Percentiles rank a stretch among this genome's conserved stretches.
Conservation (phyloP, 352 stramenopile genomes). For the Blastocystis sp. region DNA sequence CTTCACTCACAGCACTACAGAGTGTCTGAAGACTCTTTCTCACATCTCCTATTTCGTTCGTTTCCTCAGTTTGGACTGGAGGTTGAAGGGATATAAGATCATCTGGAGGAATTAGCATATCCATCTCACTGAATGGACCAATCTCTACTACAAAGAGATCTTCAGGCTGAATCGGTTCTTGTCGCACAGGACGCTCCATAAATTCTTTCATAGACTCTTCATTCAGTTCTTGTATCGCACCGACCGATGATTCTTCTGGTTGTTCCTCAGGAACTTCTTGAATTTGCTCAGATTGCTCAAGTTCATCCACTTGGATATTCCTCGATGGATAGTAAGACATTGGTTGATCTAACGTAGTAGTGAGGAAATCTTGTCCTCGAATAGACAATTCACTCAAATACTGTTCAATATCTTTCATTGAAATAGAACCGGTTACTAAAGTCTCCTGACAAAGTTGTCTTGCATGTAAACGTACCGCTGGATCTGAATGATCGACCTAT, state of each 20-base stretch:
- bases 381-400: background rate
- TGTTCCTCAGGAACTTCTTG: background rate
- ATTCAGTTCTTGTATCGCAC: background rate
- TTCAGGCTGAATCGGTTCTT: too few relatives aligned
- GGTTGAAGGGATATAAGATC: background rate
- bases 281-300: too few relatives aligned
- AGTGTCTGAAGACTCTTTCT: background rate
- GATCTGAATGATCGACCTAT: background rate
- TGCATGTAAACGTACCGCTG: background rate
- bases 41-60: background rate
- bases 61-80: background rate
- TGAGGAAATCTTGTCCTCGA: background rate
- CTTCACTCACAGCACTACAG: background rate
- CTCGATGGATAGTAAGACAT: background rate
- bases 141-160: background rate
- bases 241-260: background rate
- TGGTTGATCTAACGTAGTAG: background rate
- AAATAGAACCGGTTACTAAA: background rate
- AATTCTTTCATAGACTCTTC: background rate
- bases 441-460: constrained; percentile 10
- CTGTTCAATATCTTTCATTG: background rate
- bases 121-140: background rate
- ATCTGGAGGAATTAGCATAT: background rate
- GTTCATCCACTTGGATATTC: too few relatives aligned
- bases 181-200: too few relatives aligned